phyloP scores from a whole-genome alignment of 2,329 filamentous ascomycete genomes.

The Ciborinia camelliae region DNA sequence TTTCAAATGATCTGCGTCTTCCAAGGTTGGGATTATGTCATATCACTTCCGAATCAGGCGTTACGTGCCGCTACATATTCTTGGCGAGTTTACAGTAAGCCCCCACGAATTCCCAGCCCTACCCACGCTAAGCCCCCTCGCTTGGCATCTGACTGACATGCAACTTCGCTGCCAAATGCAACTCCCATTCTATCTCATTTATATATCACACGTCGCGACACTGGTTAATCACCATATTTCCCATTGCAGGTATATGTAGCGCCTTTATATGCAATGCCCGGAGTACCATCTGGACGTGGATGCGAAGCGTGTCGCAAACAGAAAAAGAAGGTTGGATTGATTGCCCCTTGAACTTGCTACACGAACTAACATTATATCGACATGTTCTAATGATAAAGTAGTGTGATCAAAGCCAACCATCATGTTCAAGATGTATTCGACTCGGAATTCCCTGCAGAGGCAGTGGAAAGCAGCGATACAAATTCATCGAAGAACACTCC shows the following conservation, averaged over 20 bases:
- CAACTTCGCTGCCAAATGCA: too few relatives aligned
- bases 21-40: constrained; percentile 14
- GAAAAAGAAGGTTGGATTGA: constrained; percentile 52
- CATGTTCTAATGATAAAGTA: background rate
- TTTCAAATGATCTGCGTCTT: background rate
- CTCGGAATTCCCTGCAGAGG: background rate
- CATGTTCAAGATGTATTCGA: background rate
- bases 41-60: background rate
- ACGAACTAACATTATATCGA: background rate
- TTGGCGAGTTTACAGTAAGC: background rate
- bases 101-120: too few relatives aligned
- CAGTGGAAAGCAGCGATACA: background rate
- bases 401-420: background rate
- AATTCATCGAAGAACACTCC: background rate
- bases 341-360: constrained; percentile 7
- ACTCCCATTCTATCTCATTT: background rate
- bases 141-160: background rate
- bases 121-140: constrained; percentile 5
- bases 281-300: constrained; percentile 49
- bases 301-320: constrained; percentile 51
- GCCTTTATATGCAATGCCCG: constrained; percentile 42
- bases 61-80: background rate
- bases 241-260: background rate
- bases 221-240: background rate
- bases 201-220: background rate